phyloP scores from a whole-genome alignment of 1,284 basidiomycete genomes.

The Ganoderma boninense region DNA sequence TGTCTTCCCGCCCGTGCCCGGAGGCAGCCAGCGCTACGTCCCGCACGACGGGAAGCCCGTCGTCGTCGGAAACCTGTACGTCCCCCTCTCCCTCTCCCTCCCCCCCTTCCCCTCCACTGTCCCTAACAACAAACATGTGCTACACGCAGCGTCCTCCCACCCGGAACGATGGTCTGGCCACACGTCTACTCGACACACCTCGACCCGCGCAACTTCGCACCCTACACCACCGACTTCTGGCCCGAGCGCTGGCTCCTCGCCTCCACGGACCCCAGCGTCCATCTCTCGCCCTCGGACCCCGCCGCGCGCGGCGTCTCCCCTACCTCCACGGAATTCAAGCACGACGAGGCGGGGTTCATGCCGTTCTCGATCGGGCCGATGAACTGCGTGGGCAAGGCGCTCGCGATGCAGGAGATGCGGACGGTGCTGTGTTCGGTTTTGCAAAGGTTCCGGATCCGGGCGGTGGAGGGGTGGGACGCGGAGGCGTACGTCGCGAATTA shows the following conservation, averaged over 20 bases:
- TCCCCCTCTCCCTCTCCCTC: slow-evolving; percentile 7
- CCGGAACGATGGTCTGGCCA: slow-evolving; percentile 11
- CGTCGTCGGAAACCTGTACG: slow-evolving; percentile 7
- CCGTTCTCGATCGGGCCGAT: slow-evolving; percentile 40
- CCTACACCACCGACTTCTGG: slow-evolving; percentile 9
- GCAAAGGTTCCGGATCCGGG: slow-evolving; percentile 8
- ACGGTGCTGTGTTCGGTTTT: slow-evolving; percentile 21
- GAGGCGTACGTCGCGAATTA: background rate
- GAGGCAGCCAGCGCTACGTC: slow-evolving; percentile 58
- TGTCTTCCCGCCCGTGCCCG: slow-evolving; percentile 60
- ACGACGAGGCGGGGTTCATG: slow-evolving; percentile 35
- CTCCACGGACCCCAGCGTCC: no score
- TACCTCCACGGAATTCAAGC: slow-evolving; percentile 11
- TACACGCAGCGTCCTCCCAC: slow-evolving; percentile 1
- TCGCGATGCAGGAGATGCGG: slow-evolving; percentile 35
- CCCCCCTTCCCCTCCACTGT: no score
- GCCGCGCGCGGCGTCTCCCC: background rate
- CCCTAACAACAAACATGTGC: no score
- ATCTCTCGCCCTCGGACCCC: background rate
- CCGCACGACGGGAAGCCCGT: slow-evolving; percentile 3
- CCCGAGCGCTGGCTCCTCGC: slow-evolving; percentile 18
- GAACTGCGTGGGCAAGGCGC: slow-evolving; percentile 42
- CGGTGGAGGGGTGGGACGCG: slow-evolving; percentile 10
- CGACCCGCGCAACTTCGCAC: slow-evolving; percentile 19
- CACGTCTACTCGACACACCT: slow-evolving; percentile 17